Conservation (phyloP, 164 flowering plant species). For the Vitis riparia region DNA sequence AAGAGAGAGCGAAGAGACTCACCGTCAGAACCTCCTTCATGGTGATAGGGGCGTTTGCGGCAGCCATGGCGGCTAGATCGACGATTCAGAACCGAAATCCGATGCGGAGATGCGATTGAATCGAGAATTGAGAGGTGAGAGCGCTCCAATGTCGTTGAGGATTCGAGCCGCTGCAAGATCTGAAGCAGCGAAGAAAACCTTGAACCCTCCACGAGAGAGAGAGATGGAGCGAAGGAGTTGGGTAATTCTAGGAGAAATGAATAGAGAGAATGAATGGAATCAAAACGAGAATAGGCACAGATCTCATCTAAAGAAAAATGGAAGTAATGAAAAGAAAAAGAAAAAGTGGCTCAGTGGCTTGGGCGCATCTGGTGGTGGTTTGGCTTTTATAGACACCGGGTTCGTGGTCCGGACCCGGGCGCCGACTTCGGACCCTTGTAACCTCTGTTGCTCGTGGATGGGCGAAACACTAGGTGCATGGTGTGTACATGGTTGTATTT, state of each 20-base stretch:
- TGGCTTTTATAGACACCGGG: slow-evolving; percentile 5
- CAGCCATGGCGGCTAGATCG: slow-evolving; percentile 79
- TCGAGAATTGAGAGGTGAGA: slow-evolving; percentile 5
- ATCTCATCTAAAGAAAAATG: background rate
- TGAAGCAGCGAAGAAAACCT: slow-evolving; percentile 30
- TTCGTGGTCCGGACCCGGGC: slow-evolving; percentile 1
- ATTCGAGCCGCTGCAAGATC: slow-evolving; percentile 40
- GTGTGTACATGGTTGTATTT: too few species aligned
- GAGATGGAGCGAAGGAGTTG: slow-evolving; percentile 14
- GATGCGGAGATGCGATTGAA: slow-evolving; percentile 21
- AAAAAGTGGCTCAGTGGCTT: too few species aligned
- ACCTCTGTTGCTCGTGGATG: too few species aligned
- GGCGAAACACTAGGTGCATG: too few species aligned
- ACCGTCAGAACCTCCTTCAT: slow-evolving; percentile 94
- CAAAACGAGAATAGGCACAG: background rate
- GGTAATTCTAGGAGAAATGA: slow-evolving; percentile 6
- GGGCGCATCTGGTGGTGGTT: too few species aligned
- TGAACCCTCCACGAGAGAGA: slow-evolving; percentile 10
- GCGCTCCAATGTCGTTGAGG: background rate
- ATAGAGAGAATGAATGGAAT: slow-evolving; percentile 12
- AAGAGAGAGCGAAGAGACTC: slow-evolving; percentile 13
- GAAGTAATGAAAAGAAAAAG: too few species aligned
- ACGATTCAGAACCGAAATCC: slow-evolving; percentile 11
- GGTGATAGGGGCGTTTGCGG: slow-evolving; percentile 94
- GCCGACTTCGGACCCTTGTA: too few species aligned